Base-by-base conservation (phyloP, 2,329 filamentous ascomycete genomes). In the Neofusicoccum cordaticola region DNA sequence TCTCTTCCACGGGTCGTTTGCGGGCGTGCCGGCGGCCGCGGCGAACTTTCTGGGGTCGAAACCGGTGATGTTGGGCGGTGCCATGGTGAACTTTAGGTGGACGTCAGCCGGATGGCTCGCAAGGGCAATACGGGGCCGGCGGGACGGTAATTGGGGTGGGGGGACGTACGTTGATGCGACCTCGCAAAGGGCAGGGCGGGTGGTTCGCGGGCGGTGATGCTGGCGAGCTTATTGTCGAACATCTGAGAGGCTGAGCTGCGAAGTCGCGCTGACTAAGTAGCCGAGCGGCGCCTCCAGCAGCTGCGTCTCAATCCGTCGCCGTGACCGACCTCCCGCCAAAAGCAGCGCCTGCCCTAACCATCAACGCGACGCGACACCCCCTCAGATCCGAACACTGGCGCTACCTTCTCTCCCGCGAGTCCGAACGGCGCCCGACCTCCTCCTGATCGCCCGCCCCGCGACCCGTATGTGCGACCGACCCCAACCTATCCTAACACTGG, bases 11-110 rank as follows among this genome's bases (percentile, higher is more conserved):
- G 87, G 87, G 74, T 89, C 87, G 71, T 81, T 82, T 68, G 83
- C 84, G 67, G 82, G 81, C 70, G 81, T 84, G 68, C 87, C 86
- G 71, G 91, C 83, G 51, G 93, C 84, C 68, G 86, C 87, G 76
- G 88, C 90, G 80, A 93, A 89, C 79, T 91, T 90, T 77, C 87
- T 87, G 74, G 92, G 85, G 82, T 95, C 90, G 85, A 98, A 98
- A 81, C 94, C 94, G 73, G 94, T 97, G 80, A 96, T 87, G 85
- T 92, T 93, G 75, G 86, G 78, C 68, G 79, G 63, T 70, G 83
- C 78, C 84, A 86, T 86, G 73, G 71, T 74, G 71, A 78, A 69
- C 67, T 67, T 31, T 13, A 5, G 42, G 42, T 9, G 35, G 35
- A 19, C 8, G 51, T 64, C 44, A 64, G 44, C 42, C 17, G 52